Evolutionary conservation across 2,329 filamentous ascomycete species (phyloP).

Genomic region (Beauveria asiatica): DNA sequence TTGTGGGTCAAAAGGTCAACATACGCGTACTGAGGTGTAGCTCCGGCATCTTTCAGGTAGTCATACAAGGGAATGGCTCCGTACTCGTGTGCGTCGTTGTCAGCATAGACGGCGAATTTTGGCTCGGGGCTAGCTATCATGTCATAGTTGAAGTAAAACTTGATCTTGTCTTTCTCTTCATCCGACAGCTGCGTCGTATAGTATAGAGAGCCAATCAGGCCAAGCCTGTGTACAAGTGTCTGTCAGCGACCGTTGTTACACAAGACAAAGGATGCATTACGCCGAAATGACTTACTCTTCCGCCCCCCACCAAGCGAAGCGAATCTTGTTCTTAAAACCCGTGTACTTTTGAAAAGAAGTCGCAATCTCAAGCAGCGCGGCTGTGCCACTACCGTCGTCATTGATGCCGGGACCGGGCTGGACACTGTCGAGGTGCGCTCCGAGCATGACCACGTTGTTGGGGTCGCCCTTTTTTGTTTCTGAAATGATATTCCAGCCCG

Average conservation of each 20-base stretch:
- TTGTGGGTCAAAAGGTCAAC: background rate
- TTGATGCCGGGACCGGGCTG: conserved; percentile 32
- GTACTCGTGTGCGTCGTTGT: conserved; percentile 29
- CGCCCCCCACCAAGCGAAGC: conserved; percentile 35
- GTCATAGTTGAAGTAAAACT: conserved; percentile 63
- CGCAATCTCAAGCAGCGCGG: conserved; percentile 30
- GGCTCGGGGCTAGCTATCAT: conserved; percentile 51
- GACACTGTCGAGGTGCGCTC: conserved; percentile 33
- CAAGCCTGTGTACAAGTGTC: conserved; percentile 19
- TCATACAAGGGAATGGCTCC: conserved; percentile 27
- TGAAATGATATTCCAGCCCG: conserved; percentile 33
- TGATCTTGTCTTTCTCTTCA: conserved; percentile 43
- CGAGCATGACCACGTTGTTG: conserved; percentile 33
- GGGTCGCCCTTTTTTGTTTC: conserved; percentile 35
- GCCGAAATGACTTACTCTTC: conserved; percentile 25
- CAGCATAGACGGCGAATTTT: conserved; percentile 30
- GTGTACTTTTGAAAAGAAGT: conserved; percentile 28
- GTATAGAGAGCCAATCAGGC: conserved; percentile 35
- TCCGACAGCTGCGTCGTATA: conserved; percentile 29
- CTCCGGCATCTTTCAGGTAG: conserved; percentile 28
- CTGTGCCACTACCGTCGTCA: conserved; percentile 32
- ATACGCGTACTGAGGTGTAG: conserved; percentile 24
- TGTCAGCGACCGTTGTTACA: background rate
- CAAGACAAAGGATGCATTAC: too few relatives aligned
- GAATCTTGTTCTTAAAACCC: conserved; percentile 34